A percentile compares a stretch with the other conserved stretches of the same genome.
These are phyloP conservation scores for Diplodia mutila DNA, from an alignment of 2,329 filamentous ascomycete species.

Conservation along the genomic window DNA sequence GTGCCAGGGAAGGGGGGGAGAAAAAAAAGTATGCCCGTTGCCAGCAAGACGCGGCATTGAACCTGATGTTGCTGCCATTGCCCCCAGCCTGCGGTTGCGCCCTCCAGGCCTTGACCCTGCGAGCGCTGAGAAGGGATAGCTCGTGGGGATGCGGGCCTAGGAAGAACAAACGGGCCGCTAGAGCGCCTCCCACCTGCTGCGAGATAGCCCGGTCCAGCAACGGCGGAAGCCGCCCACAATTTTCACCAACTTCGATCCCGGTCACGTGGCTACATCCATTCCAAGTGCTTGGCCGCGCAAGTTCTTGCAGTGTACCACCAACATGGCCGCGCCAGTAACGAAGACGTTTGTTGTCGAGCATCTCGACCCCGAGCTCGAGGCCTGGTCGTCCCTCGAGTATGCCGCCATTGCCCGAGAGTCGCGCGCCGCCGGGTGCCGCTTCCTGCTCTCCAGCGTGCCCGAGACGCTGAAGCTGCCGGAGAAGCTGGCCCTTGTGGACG, in stretches of 20 bases:
- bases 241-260: neutral
- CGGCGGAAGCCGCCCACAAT: slow-evolving; percentile 7
- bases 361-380: slow-evolving; percentile 89
- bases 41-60: slow-evolving; percentile 5
- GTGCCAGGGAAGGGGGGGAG: neutral
- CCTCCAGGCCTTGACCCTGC: neutral
- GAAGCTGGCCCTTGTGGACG: slow-evolving; percentile 61
- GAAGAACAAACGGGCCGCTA: slow-evolving; percentile 7
- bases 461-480: slow-evolving; percentile 62
- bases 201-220: slow-evolving; percentile 7
- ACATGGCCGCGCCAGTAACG: slow-evolving; percentile 28
- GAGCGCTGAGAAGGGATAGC: neutral
- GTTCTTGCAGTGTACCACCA: neutral
- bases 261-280: neutral
- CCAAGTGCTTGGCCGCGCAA: neutral
- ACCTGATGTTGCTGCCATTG: neutral
- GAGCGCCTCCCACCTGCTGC: slow-evolving; percentile 2
- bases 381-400: slow-evolving; percentile 95
- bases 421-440: slow-evolving; percentile 65
- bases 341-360: slow-evolving; percentile 96
- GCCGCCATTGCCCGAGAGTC: slow-evolving; percentile 83
- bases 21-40: neutral
- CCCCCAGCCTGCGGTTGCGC: neutral
- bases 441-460: slow-evolving; percentile 83
- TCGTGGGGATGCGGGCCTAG: neutral